Conservation (phyloP, 352 stramenopile species). For the Pythium myriotylum region DNA sequence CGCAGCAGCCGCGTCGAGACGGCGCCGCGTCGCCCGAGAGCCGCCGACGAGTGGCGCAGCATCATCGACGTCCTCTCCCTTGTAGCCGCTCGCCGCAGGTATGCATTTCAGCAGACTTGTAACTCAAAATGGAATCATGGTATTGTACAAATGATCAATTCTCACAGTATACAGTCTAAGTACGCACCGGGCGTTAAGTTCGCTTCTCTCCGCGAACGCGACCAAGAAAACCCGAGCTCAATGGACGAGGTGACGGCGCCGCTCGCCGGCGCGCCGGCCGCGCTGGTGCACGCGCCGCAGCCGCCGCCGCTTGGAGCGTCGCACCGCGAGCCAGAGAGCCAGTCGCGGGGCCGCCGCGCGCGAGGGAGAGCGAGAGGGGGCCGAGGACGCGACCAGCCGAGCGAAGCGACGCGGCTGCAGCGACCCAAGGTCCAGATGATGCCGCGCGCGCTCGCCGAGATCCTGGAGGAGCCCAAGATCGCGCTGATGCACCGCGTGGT, state of each 20-base stretch:
- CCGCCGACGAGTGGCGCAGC: slow-evolving; percentile 10
- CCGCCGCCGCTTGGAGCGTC: too few species aligned
- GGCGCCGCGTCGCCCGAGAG: too few species aligned
- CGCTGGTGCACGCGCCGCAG: slow-evolving; percentile 8
- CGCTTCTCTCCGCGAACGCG: too few species aligned
- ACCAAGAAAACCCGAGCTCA: neutral
- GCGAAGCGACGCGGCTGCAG: slow-evolving; percentile 19
- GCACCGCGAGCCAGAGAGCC: too few species aligned
- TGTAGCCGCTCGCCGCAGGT: slow-evolving; percentile 20
- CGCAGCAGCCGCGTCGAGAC: neutral
- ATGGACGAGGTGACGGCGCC: neutral
- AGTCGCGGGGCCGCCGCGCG: neutral
- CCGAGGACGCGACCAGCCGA: slow-evolving; percentile 1
- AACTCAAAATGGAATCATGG: too few species aligned
- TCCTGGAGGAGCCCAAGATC: slow-evolving; percentile 71
- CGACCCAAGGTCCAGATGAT: slow-evolving; percentile 54
- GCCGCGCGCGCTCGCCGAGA: slow-evolving; percentile 51
- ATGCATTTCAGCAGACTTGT: too few species aligned
- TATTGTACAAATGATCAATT: slow-evolving; percentile 3
- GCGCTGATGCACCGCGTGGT: slow-evolving; percentile 74
- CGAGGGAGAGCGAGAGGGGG: slow-evolving; percentile 6
- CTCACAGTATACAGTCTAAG: neutral
- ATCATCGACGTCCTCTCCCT: slow-evolving; percentile 2
- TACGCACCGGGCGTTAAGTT: slow-evolving; percentile 1
- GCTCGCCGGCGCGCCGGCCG: slow-evolving; percentile 1